phyloP scores from a whole-genome alignment of 176 grass and related monocot species.

The Lolium multiflorum region DNA sequence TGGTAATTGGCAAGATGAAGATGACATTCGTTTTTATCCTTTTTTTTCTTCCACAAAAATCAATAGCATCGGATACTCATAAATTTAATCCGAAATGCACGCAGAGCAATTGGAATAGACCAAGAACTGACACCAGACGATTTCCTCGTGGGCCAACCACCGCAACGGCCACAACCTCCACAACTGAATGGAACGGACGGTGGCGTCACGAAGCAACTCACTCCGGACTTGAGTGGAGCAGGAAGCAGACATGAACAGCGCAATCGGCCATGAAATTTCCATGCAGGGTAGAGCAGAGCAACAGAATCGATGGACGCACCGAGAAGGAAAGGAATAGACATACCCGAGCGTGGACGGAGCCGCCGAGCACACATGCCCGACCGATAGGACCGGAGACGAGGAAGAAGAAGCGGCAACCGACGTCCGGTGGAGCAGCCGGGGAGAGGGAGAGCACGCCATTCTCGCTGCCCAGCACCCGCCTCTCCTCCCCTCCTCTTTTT shows the following conservation, averaged over 20 bases:
- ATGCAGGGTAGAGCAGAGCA: constrained; percentile 16
- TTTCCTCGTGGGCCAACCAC: constrained; percentile 17
- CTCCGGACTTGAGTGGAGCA: background rate
- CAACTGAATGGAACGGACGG: background rate
- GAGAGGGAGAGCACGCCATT: constrained; percentile 58
- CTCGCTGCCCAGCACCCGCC: constrained; percentile 29
- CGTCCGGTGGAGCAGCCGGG: constrained; percentile 14
- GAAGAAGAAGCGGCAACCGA: background rate
- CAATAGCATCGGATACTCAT: background rate
- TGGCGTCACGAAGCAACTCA: background rate
- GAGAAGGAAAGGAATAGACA: constrained; percentile 12
- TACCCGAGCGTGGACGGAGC: constrained; percentile 45
- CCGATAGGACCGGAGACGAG: constrained; percentile 29
- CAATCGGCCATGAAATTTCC: background rate
- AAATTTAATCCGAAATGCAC: constrained; percentile 16
- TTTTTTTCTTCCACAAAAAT: background rate
- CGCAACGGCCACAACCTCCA: constrained; percentile 24
- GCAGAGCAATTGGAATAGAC: constrained; percentile 17
- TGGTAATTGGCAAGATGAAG: background rate
- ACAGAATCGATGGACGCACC: constrained; percentile 18
- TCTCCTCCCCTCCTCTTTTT: constrained; percentile 33
- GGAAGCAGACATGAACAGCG: background rate
- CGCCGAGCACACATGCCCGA: constrained; percentile 17
- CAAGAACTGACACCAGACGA: background rate
- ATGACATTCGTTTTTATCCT: background rate